Base-by-base conservation (phyloP, 1,139 yeast species). In the Yamadazyma atlantica region DNA sequence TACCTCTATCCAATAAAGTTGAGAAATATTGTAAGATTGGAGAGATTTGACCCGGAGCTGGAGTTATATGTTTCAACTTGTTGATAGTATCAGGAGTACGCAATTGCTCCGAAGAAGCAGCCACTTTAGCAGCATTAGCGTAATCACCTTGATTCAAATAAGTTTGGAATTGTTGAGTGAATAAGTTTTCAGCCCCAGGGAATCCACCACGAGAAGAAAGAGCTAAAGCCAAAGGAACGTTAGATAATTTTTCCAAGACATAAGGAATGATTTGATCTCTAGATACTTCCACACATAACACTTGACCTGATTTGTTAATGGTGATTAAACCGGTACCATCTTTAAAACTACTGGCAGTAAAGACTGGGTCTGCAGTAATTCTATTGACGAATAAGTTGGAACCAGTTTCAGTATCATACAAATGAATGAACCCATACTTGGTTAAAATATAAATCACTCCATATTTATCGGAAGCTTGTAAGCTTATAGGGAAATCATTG, bases 71-170 rank as follows among this genome's bases (percentile, higher is more conserved):
- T 66, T 92, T 92, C 69, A 94, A 80, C 64, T 89, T 87, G 64
- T 89, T 85, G 57, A 94, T 90, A 29, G 98, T 92, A 48, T 87
- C 95, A 45, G 87, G 95, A 34, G 96, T 90, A 70, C 99, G 83
- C 64, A 94, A 75, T 57, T 89, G 89, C 42, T 89, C 92, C 13
- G 96, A 87, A 28, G 96, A 84, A 16, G 98, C 98, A 33, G 98
- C 98, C 42, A 92, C 88, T 66, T 88, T 89, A 33, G 97, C 98
- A 37, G 98, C 98, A 55, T 83, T 84, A 42, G 82, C 73, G 58
- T 89, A 92, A 58, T 89, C 95, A 49, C 97, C 97, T 53, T 82
- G 80, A 53, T 81, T 78, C 55, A 94, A 74, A 53, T 84, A 77
- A 56, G 80, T 82, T 59, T 89, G 95, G 66, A 94, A 94, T 64